Evolutionary conservation across 352 stramenopile genomes (phyloP).

Genomic region (Phytophthora macrochlamydospora): DNA sequence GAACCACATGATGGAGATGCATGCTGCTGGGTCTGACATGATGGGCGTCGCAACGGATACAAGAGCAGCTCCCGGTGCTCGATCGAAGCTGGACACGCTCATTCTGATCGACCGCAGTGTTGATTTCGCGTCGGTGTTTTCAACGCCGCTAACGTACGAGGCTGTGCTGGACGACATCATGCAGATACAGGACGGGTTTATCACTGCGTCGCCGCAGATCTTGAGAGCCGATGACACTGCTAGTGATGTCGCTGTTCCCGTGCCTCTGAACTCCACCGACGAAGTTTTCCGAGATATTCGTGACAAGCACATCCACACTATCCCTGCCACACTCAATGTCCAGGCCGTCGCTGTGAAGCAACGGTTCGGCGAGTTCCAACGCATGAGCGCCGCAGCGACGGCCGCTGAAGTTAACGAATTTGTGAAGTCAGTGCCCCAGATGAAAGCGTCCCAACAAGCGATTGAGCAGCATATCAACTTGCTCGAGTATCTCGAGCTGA

Average conservation of each 20-base stretch:
- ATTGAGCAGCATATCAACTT: constrained; percentile 71
- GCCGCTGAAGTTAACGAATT: constrained; percentile 74
- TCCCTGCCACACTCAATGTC: constrained; percentile 54
- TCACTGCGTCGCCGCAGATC: constrained; percentile 42
- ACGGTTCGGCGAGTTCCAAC: constrained; percentile 61
- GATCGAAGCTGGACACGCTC: constrained; percentile 55
- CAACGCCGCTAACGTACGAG: constrained; percentile 74
- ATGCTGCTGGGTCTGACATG: constrained; percentile 21
- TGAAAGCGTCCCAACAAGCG: constrained; percentile 59
- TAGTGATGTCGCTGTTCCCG: constrained; percentile 27
- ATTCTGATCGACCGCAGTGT: constrained; percentile 74
- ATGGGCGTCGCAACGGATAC: constrained; percentile 9
- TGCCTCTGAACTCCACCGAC: constrained; percentile 70
- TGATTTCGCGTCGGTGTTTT: constrained; percentile 73
- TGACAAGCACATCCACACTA: constrained; percentile 61
- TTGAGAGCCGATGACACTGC: constrained; percentile 42
- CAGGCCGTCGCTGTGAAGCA: constrained; percentile 58
- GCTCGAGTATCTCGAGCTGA: constrained; percentile 55
- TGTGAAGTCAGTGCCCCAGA: constrained; percentile 64
- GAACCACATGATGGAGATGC: constrained; percentile 66
- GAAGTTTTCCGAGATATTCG: constrained; percentile 62
- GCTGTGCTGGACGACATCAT: constrained; percentile 71
- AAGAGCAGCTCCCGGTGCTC: constrained; percentile 2
- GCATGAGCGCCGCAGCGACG: constrained; percentile 42
- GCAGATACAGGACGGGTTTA: constrained; percentile 64